Evolutionary conservation across 441 rosid genomes (phyloP), one percentile per base, ranked within the genome.

Genomic region (Arabidopsis hybrid): DNA sequence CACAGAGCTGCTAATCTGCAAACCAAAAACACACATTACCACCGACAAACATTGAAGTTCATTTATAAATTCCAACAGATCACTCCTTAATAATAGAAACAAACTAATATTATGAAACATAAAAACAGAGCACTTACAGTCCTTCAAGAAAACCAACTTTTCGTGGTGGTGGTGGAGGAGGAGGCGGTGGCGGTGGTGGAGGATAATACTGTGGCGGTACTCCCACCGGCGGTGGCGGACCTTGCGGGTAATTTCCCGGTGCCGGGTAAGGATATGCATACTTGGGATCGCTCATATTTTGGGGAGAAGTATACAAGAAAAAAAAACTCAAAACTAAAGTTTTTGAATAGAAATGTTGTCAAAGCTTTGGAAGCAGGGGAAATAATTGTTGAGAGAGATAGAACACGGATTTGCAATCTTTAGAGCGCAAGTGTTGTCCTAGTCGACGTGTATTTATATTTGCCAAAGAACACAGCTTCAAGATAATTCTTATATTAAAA

Each of bases 1-100:
- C 93, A 88, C 63, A 86, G 46, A 34, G 82, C 91, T 1, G 89
- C 84, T 39, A 88, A 83, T 66, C 93, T 88, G 89, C 77, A 69
- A 52, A 61, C 35, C 57, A 21, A 42, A 67, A 56, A 69, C 46
- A 47, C 38, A 31, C 14, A 71, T 75, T 66, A 60, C 21, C n/a
- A 46, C 2, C 21, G 6, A 14, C 17, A 1, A 43, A 43, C 1
- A 36, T 36, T 2, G 9, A 21, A 21, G 26, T 21, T 21, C 26
- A 21, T 49, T 49, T 5, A 9, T 49, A 8, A 8, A 8, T 49
- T 17, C 53, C 29, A 8, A 3, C 26, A 21, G 26, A 21, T 21
- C 26, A 21, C 26, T 21, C 26, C 26, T 21, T 21, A 21, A 21
- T 21, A 21, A 21, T 21, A 21, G 26, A 47, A 47, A 45, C 29